Evolutionary conservation across 768 basidiomycete genomes (phyloP).

Genomic region (Rubroboletus satanas): DNA sequence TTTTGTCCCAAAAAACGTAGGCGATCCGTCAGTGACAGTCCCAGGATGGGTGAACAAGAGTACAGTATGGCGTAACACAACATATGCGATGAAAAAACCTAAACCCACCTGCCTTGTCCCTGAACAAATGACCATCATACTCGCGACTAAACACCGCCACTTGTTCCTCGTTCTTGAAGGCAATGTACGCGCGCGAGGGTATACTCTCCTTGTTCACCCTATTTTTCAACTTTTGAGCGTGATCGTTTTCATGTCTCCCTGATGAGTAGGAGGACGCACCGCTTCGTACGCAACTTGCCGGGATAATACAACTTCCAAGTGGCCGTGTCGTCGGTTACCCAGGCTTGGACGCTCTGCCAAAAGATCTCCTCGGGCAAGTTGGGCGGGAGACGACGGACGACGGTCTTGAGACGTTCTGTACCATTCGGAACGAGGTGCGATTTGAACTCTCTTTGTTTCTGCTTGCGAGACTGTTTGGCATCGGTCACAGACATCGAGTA

Average conservation of each 20-base stretch:
- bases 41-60: background rate
- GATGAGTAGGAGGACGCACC: conserved; percentile 39
- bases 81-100: too few species aligned
- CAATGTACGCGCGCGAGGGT: conserved; percentile 86
- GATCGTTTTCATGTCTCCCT: background rate
- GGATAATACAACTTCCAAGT: conserved; percentile 63
- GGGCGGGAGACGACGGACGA: conserved; percentile 85
- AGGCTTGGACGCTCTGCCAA: conserved; percentile 84
- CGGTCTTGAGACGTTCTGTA: conserved; percentile 72
- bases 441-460: conserved; percentile 32
- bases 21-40: background rate
- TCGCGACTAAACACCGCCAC: conserved; percentile 73
- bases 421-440: conserved; percentile 27
- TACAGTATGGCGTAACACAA: too few species aligned
- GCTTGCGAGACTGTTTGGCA: conserved; percentile 20
- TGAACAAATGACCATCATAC: conserved; percentile 89
- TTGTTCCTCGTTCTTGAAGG: conserved; percentile 73
- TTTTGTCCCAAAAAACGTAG: background rate
- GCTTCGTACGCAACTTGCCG: conserved; percentile 62
- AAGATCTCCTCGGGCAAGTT: conserved; percentile 91
- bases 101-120: conserved; percentile 78
- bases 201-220: conserved; percentile 84
- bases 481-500: conserved; percentile 17
- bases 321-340: conserved; percentile 75
- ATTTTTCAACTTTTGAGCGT: background rate